A percentile compares a stretch with the other conserved stretches of the same genome.
Evolutionary conservation across 2,329 filamentous ascomycete genomes (phyloP).

Genomic region (Stemphylium vesicarium): DNA sequence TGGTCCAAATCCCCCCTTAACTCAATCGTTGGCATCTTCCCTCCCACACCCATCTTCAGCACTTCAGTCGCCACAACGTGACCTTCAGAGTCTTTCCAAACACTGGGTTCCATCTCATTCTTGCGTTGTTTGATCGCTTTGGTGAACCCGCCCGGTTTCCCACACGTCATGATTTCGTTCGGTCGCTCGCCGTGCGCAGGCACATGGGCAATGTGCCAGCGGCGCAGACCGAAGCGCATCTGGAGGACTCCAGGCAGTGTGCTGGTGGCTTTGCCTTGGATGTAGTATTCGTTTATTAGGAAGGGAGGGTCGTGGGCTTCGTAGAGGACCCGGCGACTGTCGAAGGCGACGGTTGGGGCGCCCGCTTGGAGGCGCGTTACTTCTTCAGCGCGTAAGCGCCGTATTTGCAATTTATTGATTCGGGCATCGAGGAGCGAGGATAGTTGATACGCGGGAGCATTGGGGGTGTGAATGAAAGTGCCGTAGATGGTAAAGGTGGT

Average conservation of each 20-base stretch:
- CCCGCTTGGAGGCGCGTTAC: constrained; percentile 20
- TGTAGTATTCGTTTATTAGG: constrained; percentile 28
- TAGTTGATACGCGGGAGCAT: constrained; percentile 35
- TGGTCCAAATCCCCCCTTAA: constrained; percentile 27
- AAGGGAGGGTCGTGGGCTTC: constrained; percentile 36
- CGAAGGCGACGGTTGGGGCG: constrained; percentile 27
- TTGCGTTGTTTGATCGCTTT: constrained; percentile 19
- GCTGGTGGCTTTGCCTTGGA: constrained; percentile 20
- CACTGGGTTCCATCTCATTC: constrained; percentile 22
- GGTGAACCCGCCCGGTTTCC: constrained; percentile 23
- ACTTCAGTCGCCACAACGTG: constrained; percentile 30
- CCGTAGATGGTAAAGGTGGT: constrained; percentile 32
- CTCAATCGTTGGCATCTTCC: constrained; percentile 32
- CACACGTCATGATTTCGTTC: constrained; percentile 28
- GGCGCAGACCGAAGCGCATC: constrained; percentile 23
- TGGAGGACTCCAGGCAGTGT: constrained; percentile 27
- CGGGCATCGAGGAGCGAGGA: constrained; percentile 31
- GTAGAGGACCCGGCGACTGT: constrained; percentile 24
- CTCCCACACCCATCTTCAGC: constrained; percentile 19
- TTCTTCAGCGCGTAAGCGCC: constrained; percentile 28
- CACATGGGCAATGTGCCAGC: constrained; percentile 29
- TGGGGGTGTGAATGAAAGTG: constrained; percentile 35
- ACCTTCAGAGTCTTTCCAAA: constrained; percentile 33
- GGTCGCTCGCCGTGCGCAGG: constrained; percentile 15
- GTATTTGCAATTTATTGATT: constrained; percentile 27